Percentiles rank a stretch among this genome's conserved stretches.
Conservation (phyloP, 148 eudicot species). For the Cornus kousa region DNA sequence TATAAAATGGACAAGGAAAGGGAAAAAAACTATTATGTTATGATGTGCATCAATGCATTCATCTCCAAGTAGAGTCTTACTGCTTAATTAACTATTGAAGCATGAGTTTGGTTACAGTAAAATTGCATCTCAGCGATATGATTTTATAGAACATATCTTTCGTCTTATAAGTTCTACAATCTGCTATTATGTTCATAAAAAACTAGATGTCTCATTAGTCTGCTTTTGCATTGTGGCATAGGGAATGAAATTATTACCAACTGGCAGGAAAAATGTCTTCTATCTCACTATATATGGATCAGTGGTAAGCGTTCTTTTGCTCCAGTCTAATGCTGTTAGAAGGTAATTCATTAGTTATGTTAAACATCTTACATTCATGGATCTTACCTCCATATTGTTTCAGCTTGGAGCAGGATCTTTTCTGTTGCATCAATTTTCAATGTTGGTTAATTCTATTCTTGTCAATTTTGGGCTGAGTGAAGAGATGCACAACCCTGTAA, state of each 20-base stretch:
- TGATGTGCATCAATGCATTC: background rate
- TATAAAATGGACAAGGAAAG: background rate
- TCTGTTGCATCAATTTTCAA: conserved; percentile 63
- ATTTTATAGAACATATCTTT: background rate
- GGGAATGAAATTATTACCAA: conserved; percentile 94
- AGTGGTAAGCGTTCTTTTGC: conserved; percentile 48
- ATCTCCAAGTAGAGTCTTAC: background rate
- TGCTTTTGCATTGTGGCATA: conserved; percentile 16
- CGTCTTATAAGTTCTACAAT: background rate
- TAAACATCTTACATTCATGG: background rate
- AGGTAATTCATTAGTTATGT: conserved; percentile 1
- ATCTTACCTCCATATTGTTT: conserved; percentile 10
- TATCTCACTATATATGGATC: conserved; percentile 74
- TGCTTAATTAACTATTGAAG: background rate
- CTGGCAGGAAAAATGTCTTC: conserved; percentile 77
- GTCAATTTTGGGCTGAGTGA: conserved; percentile 78
- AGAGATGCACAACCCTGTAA: conserved; percentile 95
- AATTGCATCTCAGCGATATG: background rate
- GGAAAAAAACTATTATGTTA: background rate
- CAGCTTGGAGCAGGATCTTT: conserved; percentile 90
- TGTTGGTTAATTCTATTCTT: conserved; percentile 72
- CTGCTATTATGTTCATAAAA: background rate
- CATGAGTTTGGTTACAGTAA: background rate
- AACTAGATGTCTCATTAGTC: background rate
- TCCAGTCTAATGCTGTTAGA: conserved; percentile 6